Conservation (phyloP, 176 grass and related monocot genomes). For the Themeda triandra region DNA sequence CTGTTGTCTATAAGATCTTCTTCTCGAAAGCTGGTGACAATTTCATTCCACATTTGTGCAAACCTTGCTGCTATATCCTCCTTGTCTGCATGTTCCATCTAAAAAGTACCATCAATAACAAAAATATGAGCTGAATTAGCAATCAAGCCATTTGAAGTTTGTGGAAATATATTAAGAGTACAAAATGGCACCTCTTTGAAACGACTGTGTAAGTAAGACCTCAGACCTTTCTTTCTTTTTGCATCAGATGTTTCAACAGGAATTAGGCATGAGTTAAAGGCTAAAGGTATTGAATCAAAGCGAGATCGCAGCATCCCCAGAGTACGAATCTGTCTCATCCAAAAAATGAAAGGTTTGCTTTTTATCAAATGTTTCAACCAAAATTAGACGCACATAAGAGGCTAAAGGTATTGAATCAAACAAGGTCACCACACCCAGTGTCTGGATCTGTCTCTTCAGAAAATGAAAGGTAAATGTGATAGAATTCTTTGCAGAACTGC, state of each 20-base stretch:
- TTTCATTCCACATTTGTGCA: constrained; percentile 97
- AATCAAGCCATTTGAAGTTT: constrained; percentile 23
- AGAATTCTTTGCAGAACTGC: constrained; percentile 9
- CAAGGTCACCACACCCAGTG: constrained; percentile 53
- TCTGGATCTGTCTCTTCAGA: constrained; percentile 56
- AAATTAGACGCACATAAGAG: constrained; percentile 60
- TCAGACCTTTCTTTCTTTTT: constrained; percentile 70
- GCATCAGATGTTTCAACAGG: constrained; percentile 61
- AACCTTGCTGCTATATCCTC: constrained; percentile 73
- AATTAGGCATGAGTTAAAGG: constrained; percentile 72
- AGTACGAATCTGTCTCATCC: constrained; percentile 74
- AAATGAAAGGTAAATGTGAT: constrained; percentile 16
- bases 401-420: constrained; percentile 55
- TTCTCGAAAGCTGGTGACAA: constrained; percentile 78
- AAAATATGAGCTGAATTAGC: constrained; percentile 24
- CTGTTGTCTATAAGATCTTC: constrained; percentile 93
- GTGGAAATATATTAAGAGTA: constrained; percentile 24
- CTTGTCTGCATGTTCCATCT: constrained; percentile 55
- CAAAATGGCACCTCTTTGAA: constrained; percentile 56
- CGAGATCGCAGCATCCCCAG: constrained; percentile 84
- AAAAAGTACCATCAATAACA: constrained; percentile 17
- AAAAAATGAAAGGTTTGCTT: constrained; percentile 36
- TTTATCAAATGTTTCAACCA: constrained; percentile 44
- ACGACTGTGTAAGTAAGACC: constrained; percentile 63
- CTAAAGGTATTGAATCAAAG: constrained; percentile 78